These are phyloP conservation scores for Oryza glumipatula DNA, from an alignment of 176 grass and related monocot genomes.

Conservation along the genomic window DNA sequence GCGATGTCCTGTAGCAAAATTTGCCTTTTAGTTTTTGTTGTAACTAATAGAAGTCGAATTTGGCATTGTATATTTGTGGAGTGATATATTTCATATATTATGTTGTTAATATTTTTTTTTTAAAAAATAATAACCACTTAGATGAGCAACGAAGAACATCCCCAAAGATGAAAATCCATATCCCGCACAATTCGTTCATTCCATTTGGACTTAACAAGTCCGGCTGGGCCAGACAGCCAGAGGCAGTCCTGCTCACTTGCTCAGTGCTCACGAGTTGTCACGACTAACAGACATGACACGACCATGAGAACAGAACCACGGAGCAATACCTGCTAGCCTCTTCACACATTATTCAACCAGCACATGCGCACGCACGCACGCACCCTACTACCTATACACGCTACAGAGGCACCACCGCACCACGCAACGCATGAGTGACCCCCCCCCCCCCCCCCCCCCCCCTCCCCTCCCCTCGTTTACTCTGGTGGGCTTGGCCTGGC, in stretches of 20 bases:
- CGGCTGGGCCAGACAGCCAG: not conserved
- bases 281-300: not conserved
- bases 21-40: no score
- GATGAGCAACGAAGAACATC: no score
- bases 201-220: not conserved
- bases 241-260: not conserved
- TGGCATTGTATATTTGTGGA: no score
- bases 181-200: not conserved
- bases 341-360: constrained; percentile 29
- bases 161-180: no score
- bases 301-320: not conserved
- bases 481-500: not conserved
- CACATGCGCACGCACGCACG: not conserved
- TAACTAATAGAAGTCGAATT: no score
- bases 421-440: not conserved
- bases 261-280: not conserved
- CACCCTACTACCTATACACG: not conserved
- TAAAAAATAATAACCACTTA: no score
- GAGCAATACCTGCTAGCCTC: not conserved
- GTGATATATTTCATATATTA: no score
- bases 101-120: no score
- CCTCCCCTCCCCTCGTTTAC: no score
- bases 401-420: not conserved
- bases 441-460: no score
- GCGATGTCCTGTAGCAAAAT: no score